Conservation (phyloP, 257 asterid species). For the Capsicum pubescens region DNA sequence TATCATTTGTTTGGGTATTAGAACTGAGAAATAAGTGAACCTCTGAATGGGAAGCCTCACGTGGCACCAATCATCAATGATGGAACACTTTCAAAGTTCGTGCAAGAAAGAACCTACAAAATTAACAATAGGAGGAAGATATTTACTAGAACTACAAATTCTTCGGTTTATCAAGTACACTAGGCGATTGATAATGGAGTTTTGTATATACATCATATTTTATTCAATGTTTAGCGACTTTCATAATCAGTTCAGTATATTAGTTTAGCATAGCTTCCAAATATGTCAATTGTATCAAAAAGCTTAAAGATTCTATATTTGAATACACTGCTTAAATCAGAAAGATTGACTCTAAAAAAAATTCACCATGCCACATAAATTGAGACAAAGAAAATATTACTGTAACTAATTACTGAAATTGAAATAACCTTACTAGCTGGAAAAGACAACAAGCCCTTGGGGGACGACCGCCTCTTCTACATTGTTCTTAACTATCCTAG, state of each 20-base stretch:
- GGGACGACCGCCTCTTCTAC: background rate
- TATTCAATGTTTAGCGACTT: background rate
- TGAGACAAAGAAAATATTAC: background rate
- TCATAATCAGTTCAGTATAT: background rate
- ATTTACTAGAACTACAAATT: slow-evolving; percentile 75
- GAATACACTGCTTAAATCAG: background rate
- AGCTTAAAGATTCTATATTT: background rate
- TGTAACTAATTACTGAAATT: background rate
- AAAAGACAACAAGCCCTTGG: background rate
- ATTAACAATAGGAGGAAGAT: slow-evolving; percentile 58
- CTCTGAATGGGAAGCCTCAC: slow-evolving; percentile 39
- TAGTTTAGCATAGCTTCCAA: background rate
- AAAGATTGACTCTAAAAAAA: no score
- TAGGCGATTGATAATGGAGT: background rate
- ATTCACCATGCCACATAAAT: background rate
- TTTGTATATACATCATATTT: background rate
- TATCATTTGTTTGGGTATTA: no score
- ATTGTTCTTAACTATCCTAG: slow-evolving; percentile 13
- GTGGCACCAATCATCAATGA: slow-evolving; percentile 69
- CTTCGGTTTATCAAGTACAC: slow-evolving; percentile 73
- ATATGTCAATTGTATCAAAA: no score
- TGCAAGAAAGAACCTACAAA: slow-evolving; percentile 67
- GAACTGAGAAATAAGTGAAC: no score
- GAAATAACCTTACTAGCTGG: background rate
- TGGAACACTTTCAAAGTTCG: slow-evolving; percentile 55